phyloP scores from a whole-genome alignment of 441 rosid species.

The Euphorbia corollata region DNA sequence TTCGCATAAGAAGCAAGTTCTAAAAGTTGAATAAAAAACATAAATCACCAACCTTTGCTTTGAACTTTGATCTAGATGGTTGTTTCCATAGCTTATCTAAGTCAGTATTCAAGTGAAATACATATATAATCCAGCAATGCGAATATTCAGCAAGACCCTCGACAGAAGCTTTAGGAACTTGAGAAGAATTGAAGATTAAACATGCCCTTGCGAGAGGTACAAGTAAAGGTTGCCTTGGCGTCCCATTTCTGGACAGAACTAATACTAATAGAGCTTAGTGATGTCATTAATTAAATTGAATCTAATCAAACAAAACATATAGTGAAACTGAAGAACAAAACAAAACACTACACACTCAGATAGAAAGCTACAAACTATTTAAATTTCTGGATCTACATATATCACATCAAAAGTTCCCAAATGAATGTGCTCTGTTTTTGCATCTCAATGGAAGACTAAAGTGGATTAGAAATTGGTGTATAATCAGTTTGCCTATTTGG shows the following conservation, averaged over 20 bases:
- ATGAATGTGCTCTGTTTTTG: not conserved
- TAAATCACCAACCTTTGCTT: slow-evolving; percentile 58
- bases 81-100: slow-evolving; percentile 84
- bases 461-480: not conserved
- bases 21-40: not conserved
- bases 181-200: slow-evolving; percentile 50
- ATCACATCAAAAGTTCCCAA: not conserved
- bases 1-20: slow-evolving; percentile 18
- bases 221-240: slow-evolving; percentile 70
- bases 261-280: too few species aligned
- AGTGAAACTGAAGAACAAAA: not conserved
- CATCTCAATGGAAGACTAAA: not conserved
- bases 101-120: slow-evolving; percentile 87
- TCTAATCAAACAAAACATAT: too few species aligned
- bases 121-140: slow-evolving; percentile 86
- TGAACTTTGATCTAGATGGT: slow-evolving; percentile 77
- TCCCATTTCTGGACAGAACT: slow-evolving; percentile 56
- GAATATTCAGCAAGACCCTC: slow-evolving; percentile 83
- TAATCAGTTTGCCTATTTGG: too few species aligned
- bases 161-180: slow-evolving; percentile 86
- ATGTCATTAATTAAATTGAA: too few species aligned
- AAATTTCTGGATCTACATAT: not conserved
- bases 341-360: not conserved
- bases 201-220: slow-evolving; percentile 71
- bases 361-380: not conserved